phyloP scores from a whole-genome alignment of 352 stramenopile species.

The Pythium dissimile region DNA sequence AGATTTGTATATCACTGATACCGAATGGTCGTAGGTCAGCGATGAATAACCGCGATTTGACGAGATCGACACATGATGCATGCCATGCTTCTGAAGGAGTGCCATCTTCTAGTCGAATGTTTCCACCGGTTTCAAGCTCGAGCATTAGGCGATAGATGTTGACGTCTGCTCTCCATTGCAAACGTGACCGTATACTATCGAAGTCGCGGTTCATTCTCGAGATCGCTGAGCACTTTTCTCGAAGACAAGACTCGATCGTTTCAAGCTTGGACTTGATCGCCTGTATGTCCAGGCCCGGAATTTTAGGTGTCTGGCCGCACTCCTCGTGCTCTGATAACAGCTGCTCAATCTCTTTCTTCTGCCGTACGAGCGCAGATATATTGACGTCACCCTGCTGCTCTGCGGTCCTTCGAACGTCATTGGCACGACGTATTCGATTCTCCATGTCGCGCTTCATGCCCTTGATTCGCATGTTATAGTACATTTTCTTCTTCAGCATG shows the following conservation, averaged over 20 bases:
- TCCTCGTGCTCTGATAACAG: slow-evolving; percentile 24
- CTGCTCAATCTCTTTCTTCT: slow-evolving; percentile 73
- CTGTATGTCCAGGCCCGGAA: neutral
- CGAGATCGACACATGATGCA: slow-evolving; percentile 74
- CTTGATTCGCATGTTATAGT: slow-evolving; percentile 94
- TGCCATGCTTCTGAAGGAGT: slow-evolving; percentile 82
- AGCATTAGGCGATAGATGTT: slow-evolving; percentile 81
- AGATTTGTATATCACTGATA: slow-evolving; percentile 66
- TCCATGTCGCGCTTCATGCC: slow-evolving; percentile 83
- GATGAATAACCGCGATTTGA: slow-evolving; percentile 67
- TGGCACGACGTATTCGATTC: slow-evolving; percentile 41
- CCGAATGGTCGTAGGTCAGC: slow-evolving; percentile 52
- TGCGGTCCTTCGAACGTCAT: slow-evolving; percentile 38
- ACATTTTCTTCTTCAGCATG: slow-evolving; percentile 95
- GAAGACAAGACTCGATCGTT: slow-evolving; percentile 35
- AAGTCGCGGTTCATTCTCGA: slow-evolving; percentile 65
- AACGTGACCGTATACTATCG: slow-evolving; percentile 33
- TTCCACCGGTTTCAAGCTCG: slow-evolving; percentile 89
- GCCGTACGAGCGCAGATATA: slow-evolving; percentile 33
- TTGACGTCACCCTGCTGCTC: slow-evolving; percentile 51
- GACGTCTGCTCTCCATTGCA: slow-evolving; percentile 61
- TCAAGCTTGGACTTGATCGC: slow-evolving; percentile 30
- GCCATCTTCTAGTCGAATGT: slow-evolving; percentile 89
- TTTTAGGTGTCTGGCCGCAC: neutral
- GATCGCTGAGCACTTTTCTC: slow-evolving; percentile 34